Evolutionary conservation across 345 rosid genomes (phyloP), one percentile per base, ranked within the genome.

Genomic region (Mangifera indica): DNA sequence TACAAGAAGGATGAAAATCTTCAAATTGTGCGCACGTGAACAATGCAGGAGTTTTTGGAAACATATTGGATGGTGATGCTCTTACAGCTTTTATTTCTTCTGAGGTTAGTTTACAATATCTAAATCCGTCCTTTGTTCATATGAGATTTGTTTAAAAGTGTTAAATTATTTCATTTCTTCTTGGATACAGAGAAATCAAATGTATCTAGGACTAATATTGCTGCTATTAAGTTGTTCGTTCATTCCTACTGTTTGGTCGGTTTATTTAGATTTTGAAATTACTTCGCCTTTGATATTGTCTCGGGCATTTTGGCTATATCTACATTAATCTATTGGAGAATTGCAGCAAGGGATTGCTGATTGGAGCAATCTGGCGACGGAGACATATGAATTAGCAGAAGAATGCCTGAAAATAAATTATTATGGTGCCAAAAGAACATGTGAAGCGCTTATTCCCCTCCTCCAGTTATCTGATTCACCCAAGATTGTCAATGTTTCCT

Each of bases 331-430:
- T 9, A 9, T 2, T 45, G 2, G 12, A n/a, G 2, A 9, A 49
- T 29, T 26, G 13, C 59, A 5, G 17, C 11, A 9, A 10, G 55
- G 17, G 9, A 25, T 14, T 10, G 7, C 59, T 0, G 46, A 29
- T 1, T 83, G 87, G 82, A 48, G 63, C 15, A 42, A 66, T 59
- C 29, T 74, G 3, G 2, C 65, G 21, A 76, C 60, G 0, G 72
- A 81, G 55, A 68, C 40, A 18, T 26, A 77, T 7, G 70, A 78
- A 13, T 51, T 73, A 63, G 80, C 79, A 1, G 79, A 79, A 32
- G 70, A 77, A 56, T 87, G 90, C 80, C 25, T 84, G 60, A 66
- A 82, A 51, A 82, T 76, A 62, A 87, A 87, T 70, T 87, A 84
- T 57, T 77, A 80, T 68, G 90, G 87, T 18, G 75, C 80, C 42